These are phyloP conservation scores for Ceratobasidium sp. DNA, from an alignment of 1,284 basidiomycete genomes.

Conservation along the genomic window DNA sequence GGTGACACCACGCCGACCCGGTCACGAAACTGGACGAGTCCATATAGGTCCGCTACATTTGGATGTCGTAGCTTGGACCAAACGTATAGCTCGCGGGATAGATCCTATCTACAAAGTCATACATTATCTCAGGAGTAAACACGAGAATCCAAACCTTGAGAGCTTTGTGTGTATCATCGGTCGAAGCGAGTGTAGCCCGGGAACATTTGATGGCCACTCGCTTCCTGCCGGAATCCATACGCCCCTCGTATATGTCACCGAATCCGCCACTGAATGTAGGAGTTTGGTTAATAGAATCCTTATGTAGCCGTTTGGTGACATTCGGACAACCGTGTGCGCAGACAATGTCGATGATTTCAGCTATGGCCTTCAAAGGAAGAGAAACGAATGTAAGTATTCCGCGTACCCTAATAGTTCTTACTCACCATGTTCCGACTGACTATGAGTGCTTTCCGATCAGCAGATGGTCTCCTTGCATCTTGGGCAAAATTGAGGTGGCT, in stretches of 20 bases:
- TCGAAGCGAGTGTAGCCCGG: not conserved
- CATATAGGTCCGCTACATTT: not conserved
- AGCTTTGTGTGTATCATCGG: not conserved
- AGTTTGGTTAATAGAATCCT: too few species aligned
- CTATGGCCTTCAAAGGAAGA: too few species aligned
- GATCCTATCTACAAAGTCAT: not conserved
- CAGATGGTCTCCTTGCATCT: too few species aligned
- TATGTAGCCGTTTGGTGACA: too few species aligned
- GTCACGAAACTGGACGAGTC: not conserved
- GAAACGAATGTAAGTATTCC: too few species aligned
- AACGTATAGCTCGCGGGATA: not conserved
- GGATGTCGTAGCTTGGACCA: slow-evolving; percentile 12
- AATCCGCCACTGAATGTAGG: not conserved
- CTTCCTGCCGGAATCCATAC: not conserved
- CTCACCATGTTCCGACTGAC: too few species aligned
- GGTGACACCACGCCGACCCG: not conserved
- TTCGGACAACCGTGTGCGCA: too few species aligned
- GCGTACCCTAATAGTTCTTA: too few species aligned
- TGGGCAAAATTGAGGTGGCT: too few species aligned
- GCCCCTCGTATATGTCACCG: not conserved
- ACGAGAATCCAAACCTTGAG: not conserved
- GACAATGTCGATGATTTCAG: too few species aligned
- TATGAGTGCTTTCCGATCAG: too few species aligned
- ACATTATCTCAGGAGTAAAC: not conserved
- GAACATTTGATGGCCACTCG: not conserved